These are phyloP conservation scores for Hsuehochloa calcarea DNA, from an alignment of 176 grass and related monocot species.

Conservation along the genomic window DNA sequence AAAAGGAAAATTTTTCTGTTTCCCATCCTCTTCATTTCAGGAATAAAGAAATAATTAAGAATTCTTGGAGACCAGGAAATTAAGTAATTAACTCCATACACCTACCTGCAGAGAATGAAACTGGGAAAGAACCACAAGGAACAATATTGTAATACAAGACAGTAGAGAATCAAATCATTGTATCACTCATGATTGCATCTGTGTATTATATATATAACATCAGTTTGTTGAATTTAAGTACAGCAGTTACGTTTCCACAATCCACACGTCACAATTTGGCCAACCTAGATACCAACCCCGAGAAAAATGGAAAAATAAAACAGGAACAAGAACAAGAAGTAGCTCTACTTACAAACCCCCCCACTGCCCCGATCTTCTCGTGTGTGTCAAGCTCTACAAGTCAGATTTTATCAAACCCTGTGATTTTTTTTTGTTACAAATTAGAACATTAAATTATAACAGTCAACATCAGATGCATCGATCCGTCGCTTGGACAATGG, in stretches of 20 bases:
- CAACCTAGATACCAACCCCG: conserved; percentile 18
- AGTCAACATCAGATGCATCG: conserved; percentile 25
- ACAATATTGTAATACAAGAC: neutral
- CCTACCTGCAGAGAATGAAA: neutral
- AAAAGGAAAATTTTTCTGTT: neutral
- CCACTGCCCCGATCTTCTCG: conserved; percentile 7
- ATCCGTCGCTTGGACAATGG: neutral
- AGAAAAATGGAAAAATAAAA: neutral
- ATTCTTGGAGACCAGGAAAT: neutral
- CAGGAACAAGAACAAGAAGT: neutral
- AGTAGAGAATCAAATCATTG: conserved; percentile 25
- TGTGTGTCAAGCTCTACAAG: neutral
- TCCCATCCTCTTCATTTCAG: neutral
- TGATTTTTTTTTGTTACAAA: conserved; percentile 1
- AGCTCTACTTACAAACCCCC: conserved; percentile 25
- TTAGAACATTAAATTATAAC: conserved; percentile 13
- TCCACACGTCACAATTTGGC: neutral
- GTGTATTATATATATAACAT: neutral
- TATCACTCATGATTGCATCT: conserved; percentile 4
- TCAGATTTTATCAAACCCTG: conserved; percentile 29
- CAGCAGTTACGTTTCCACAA: conserved; percentile 19
- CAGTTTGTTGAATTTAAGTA: conserved; percentile 32
- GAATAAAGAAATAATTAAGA: neutral
- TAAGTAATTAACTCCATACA: neutral
- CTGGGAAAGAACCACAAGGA: neutral